These are phyloP conservation scores for Magnaporthiopsis rhizophila DNA, from an alignment of 2,329 filamentous ascomycete species.

Conservation along the genomic window DNA sequence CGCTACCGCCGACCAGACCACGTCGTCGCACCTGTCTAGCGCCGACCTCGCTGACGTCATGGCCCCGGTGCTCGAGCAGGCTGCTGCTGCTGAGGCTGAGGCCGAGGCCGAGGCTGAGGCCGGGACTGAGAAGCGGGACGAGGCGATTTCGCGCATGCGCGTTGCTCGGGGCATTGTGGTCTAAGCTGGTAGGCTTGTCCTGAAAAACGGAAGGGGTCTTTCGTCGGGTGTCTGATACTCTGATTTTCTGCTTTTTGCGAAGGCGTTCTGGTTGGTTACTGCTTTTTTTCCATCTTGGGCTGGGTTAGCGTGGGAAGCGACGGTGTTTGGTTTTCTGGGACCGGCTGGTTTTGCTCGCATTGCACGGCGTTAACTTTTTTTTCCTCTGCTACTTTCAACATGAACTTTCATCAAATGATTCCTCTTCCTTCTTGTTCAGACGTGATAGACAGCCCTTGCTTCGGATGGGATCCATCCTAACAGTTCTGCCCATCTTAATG, in stretches of 20 bases:
- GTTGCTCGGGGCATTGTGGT: background rate
- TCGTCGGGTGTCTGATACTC: no score
- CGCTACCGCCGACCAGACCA: background rate
- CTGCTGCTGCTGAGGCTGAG: no score
- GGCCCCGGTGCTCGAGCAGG: background rate
- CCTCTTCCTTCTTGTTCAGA: background rate
- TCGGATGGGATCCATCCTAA: no score
- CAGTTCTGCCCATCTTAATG: no score
- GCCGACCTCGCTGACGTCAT: background rate
- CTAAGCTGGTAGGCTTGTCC: no score
- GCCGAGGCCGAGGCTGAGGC: no score
- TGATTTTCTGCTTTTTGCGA: background rate
- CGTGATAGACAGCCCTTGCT: no score
- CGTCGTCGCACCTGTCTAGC: background rate
- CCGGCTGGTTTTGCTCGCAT: background rate
- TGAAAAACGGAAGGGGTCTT: no score
- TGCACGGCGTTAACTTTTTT: background rate
- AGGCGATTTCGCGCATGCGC: background rate
- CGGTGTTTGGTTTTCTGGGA: background rate
- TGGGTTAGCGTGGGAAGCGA: background rate
- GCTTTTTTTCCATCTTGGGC: background rate
- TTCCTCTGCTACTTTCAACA: background rate
- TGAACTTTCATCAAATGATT: background rate
- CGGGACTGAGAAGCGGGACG: background rate
- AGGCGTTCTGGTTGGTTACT: background rate